phyloP scores from a whole-genome alignment of 2,329 filamentous ascomycete genomes.

The Fusarium sp. region DNA sequence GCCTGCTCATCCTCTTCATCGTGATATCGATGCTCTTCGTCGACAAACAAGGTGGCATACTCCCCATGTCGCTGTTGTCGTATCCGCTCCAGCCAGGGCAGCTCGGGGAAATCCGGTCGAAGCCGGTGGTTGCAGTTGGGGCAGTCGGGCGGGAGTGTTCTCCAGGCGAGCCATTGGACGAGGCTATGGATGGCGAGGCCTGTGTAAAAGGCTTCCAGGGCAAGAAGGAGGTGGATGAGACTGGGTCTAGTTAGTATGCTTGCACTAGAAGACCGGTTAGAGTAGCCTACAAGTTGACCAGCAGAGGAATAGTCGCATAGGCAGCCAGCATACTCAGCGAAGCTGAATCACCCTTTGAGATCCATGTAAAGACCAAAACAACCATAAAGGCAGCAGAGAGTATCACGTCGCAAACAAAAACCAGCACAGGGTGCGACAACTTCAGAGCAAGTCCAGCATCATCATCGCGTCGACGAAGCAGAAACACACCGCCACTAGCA shows the following conservation, averaged over 20 bases:
- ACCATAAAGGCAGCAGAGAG: conserved; percentile 53
- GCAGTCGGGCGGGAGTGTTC: conserved; percentile 53
- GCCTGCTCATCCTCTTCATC: conserved; percentile 42
- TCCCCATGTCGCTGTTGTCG: conserved; percentile 26
- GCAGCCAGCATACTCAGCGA: conserved; percentile 56
- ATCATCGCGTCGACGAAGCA: conserved; percentile 33
- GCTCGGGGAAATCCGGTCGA: conserved; percentile 51
- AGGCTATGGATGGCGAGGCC: conserved; percentile 55
- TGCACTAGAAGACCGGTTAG: no score
- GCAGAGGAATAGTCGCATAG: conserved; percentile 56
- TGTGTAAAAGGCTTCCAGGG: conserved; percentile 53
- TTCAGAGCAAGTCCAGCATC: conserved; percentile 5
- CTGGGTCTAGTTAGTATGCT: conserved; percentile 39
- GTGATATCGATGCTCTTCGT: conserved; percentile 43
- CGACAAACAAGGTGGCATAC: conserved; percentile 37
- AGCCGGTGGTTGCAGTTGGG: conserved; percentile 55
- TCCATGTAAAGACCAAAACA: conserved; percentile 57
- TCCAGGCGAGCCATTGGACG: conserved; percentile 55
- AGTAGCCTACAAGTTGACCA: conserved; percentile 54
- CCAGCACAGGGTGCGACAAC: conserved; percentile 47
- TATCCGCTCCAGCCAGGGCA: conserved; percentile 50
- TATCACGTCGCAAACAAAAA: conserved; percentile 53
- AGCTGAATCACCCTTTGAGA: conserved; percentile 41
- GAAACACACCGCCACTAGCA: conserved; percentile 41
- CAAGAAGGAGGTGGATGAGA: conserved; percentile 53